These are phyloP conservation scores for Scutellaria minor DNA, from an alignment of 257 asterid species.

Conservation along the genomic window DNA sequence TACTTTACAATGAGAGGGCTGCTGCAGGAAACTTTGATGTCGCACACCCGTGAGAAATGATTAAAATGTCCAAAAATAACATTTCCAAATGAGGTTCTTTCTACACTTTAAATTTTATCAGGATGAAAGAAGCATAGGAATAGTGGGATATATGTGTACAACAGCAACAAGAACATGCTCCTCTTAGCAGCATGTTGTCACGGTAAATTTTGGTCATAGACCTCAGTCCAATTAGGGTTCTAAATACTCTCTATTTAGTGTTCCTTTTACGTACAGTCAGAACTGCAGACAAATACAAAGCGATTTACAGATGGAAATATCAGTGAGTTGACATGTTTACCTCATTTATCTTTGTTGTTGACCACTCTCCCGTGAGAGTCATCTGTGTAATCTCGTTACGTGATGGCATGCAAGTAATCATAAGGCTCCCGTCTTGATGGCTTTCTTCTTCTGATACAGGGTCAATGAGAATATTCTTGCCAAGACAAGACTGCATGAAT, in stretches of 20 bases:
- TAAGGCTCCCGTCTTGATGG: constrained; percentile 73
- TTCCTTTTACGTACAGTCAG: neutral
- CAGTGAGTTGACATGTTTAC: constrained; percentile 42
- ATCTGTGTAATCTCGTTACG: constrained; percentile 90
- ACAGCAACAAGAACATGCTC: too few relatives aligned
- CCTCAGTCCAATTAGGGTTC: neutral
- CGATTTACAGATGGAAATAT: neutral
- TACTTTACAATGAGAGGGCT: too few relatives aligned
- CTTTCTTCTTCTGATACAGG: constrained; percentile 88
- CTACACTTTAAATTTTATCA: neutral
- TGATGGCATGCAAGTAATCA: constrained; percentile 88
- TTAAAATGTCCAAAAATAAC: too few relatives aligned
- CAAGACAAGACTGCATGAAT: constrained; percentile 65
- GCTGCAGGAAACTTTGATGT: too few relatives aligned
- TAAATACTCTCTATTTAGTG: constrained; percentile 3
- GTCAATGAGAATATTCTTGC: constrained; percentile 81
- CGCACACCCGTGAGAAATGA: too few relatives aligned
- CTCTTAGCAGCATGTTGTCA: too few relatives aligned
- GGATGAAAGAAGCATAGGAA: too few relatives aligned
- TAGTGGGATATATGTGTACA: neutral
- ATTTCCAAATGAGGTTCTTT: neutral
- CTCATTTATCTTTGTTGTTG: constrained; percentile 80
- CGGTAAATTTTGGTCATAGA: neutral
- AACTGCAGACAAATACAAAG: neutral
- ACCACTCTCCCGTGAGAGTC: constrained; percentile 90